Percentiles rank a stretch among this genome's conserved stretches.
phyloP scores from a whole-genome alignment of 129 eudicot genomes.

The Flaveria linearis region DNA sequence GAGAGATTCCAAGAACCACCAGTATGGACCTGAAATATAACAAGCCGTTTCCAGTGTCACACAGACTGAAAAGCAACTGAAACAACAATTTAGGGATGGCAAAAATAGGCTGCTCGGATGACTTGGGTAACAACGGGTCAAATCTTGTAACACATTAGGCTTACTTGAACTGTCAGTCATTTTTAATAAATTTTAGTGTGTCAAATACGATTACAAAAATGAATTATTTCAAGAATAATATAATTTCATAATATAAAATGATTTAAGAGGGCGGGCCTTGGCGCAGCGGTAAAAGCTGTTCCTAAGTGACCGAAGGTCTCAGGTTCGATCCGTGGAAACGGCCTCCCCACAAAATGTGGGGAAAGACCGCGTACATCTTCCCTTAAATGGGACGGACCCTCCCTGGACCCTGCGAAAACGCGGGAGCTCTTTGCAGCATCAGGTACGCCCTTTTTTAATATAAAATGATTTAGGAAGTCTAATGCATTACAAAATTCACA shows the following conservation, averaged over 20 bases:
- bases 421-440: too few species aligned
- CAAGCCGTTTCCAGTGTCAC: constrained; percentile 2
- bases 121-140: neutral
- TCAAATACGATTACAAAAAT: neutral
- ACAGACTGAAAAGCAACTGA: neutral
- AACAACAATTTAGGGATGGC: constrained; percentile 11
- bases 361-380: too few species aligned
- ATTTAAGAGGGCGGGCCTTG: too few species aligned
- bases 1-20: constrained; percentile 70
- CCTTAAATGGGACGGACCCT: too few species aligned
- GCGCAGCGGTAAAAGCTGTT: too few species aligned
- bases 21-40: constrained; percentile 57
- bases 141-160: neutral
- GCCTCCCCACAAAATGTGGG: too few species aligned
- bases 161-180: neutral
- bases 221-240: neutral
- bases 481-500: neutral
- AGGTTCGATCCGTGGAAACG: too few species aligned
- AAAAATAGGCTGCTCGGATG: neutral
- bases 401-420: too few species aligned
- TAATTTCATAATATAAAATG: neutral
- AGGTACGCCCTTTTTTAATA: too few species aligned
- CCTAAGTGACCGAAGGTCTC: too few species aligned
- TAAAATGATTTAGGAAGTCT: neutral
- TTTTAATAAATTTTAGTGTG: neutral